Evolutionary conservation across 2,329 filamentous ascomycete genomes (phyloP).

Genomic region (Monosporascus cannonballus): DNA sequence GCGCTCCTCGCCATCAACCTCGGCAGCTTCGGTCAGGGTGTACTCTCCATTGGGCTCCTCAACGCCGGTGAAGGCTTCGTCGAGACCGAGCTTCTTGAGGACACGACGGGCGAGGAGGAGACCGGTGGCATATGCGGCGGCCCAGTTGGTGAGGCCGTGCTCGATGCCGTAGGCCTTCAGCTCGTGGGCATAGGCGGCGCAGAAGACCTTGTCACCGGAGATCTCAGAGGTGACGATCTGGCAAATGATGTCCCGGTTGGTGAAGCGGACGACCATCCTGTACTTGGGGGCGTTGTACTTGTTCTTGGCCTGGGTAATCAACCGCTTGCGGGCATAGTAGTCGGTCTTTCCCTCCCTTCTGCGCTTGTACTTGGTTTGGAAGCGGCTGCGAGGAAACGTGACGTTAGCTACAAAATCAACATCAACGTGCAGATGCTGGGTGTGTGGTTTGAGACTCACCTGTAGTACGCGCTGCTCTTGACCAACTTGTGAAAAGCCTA

Average conservation of each 20-base stretch:
- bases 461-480: slow-evolving; percentile 99
- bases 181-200: slow-evolving; percentile 91
- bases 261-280: slow-evolving; percentile 98
- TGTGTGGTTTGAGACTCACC: slow-evolving; percentile 51
- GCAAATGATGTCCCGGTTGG: slow-evolving; percentile 98
- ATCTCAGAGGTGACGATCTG: slow-evolving; percentile 97
- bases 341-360: slow-evolving; percentile 96
- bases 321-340: slow-evolving; percentile 99
- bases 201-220: slow-evolving; percentile 95
- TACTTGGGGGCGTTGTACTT: slow-evolving; percentile 99
- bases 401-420: neutral
- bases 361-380: slow-evolving; percentile 99
- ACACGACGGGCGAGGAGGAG: slow-evolving; percentile 95
- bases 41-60: slow-evolving; percentile 97
- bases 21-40: slow-evolving; percentile 88
- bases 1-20: slow-evolving; percentile 86
- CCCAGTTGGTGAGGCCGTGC: slow-evolving; percentile 99
- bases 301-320: slow-evolving; percentile 99
- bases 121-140: slow-evolving; percentile 93
- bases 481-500: slow-evolving; percentile 90
- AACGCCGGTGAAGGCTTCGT: slow-evolving; percentile 88
- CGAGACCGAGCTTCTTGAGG: slow-evolving; percentile 93
- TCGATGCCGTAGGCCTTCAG: slow-evolving; percentile 95
- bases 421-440: neutral
- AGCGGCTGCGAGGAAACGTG: slow-evolving; percentile 58